These are phyloP conservation scores for Beauveria caledonica DNA, from an alignment of 2,329 filamentous ascomycete species.

Conservation along the genomic window DNA sequence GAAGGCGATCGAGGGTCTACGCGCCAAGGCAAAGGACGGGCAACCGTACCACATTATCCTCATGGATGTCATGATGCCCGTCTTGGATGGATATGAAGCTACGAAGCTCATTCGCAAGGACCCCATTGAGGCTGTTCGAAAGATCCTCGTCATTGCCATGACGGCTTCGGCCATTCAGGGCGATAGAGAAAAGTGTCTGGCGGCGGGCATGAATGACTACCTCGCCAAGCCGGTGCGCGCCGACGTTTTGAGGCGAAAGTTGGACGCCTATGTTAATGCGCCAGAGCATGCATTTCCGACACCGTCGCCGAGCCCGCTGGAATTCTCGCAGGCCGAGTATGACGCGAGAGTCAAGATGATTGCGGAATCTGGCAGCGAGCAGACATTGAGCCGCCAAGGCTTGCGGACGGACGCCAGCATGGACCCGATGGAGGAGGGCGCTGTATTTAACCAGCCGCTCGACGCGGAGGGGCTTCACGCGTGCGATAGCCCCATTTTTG, in stretches of 20 bases:
- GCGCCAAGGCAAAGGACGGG: conserved; percentile 60
- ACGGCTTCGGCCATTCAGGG: conserved; percentile 91
- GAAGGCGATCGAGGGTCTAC: conserved; percentile 81
- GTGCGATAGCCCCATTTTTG: conserved; percentile 9
- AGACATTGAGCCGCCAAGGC: conserved; percentile 9
- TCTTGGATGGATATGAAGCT: conserved; percentile 86
- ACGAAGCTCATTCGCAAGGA: conserved; percentile 77
- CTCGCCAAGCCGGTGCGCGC: conserved; percentile 91
- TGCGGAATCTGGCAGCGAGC: not conserved
- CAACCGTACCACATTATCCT: conserved; percentile 81
- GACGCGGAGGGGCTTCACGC: conserved; percentile 14
- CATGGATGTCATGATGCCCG: conserved; percentile 96
- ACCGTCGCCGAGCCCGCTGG: conserved; percentile 16
- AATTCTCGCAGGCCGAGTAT: conserved; percentile 13
- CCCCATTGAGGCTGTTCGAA: conserved; percentile 63
- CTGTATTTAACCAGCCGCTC: conserved; percentile 26
- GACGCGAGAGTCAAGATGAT: not conserved
- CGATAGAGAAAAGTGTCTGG: conserved; percentile 90
- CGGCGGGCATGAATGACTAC: conserved; percentile 96
- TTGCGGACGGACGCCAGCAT: conserved; percentile 13
- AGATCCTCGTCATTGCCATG: conserved; percentile 93
- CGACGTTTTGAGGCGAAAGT: conserved; percentile 75
- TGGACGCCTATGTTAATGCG: conserved; percentile 49
- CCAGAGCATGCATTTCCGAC: conserved; percentile 21
- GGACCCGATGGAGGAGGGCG: conserved; percentile 25